Percentiles rank a stretch among this genome's conserved stretches.
Evolutionary conservation across 176 grass and related monocot species (phyloP).

Genomic region (Urochloa ruziziensis): DNA sequence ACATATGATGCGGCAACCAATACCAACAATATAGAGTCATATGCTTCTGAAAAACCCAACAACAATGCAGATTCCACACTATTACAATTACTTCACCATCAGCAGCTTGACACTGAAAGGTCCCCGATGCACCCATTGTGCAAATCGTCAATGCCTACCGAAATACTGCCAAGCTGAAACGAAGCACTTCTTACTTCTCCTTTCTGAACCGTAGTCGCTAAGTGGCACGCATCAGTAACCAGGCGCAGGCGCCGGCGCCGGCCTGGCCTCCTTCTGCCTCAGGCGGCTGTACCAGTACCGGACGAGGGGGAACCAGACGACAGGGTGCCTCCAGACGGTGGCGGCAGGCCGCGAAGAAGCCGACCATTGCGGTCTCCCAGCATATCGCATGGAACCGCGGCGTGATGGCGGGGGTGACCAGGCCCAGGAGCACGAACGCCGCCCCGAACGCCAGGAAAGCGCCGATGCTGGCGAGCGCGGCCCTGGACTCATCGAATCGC

Average conservation of each 20-base stretch:
- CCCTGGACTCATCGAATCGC: background rate
- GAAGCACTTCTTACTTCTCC: too few species aligned
- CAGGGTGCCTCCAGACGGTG: background rate
- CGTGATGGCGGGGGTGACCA: background rate
- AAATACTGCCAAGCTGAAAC: too few species aligned
- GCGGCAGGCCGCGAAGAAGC: background rate
- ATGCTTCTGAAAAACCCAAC: too few species aligned
- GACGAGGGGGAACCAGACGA: background rate
- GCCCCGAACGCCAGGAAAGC: background rate
- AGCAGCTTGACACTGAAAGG: too few species aligned
- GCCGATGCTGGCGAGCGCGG: background rate
- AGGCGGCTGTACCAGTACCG: background rate
- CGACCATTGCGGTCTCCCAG: background rate
- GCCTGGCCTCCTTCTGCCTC: background rate
- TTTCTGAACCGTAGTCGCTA: too few species aligned
- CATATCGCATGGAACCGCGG: background rate
- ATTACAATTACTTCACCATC: too few species aligned
- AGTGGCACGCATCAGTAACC: background rate
- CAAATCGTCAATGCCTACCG: too few species aligned
- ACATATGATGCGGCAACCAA: too few species aligned
- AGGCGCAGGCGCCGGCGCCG: background rate
- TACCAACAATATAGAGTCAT: too few species aligned
- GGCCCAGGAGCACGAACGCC: background rate
- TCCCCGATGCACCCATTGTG: too few species aligned
- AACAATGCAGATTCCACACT: too few species aligned